These are phyloP conservation scores for Aureobasidium leucospermi DNA, from an alignment of 2,329 filamentous ascomycete species.

Conservation along the genomic window DNA sequence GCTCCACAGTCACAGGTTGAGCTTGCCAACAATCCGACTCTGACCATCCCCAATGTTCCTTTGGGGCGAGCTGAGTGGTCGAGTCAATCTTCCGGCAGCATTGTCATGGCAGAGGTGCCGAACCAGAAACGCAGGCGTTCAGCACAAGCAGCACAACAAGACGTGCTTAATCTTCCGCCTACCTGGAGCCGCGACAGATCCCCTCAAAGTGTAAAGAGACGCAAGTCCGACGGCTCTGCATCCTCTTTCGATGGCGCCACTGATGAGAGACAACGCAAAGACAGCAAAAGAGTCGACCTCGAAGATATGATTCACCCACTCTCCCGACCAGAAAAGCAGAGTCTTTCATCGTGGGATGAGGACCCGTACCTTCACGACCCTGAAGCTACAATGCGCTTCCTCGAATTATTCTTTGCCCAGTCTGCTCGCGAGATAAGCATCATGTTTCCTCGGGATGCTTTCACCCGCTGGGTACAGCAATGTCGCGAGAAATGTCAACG, in stretches of 20 bases:
- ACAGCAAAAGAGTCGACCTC: slow-evolving; percentile 11
- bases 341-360: slow-evolving; percentile 34
- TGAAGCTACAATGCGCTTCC: slow-evolving; percentile 42
- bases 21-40: not conserved
- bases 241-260: not conserved
- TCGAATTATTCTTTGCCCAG: slow-evolving; percentile 52
- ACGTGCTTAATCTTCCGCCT: slow-evolving; percentile 14
- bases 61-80: slow-evolving; percentile 8
- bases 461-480: slow-evolving; percentile 51
- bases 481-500: slow-evolving; percentile 23
- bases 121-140: slow-evolving; percentile 11
- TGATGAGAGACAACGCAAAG: slow-evolving; percentile 11
- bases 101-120: not conserved
- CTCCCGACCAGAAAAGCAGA: slow-evolving; percentile 23
- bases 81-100: slow-evolving; percentile 5
- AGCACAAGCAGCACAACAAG: slow-evolving; percentile 12
- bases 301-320: slow-evolving; percentile 19
- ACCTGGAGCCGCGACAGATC: not conserved
- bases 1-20: slow-evolving; percentile 23
- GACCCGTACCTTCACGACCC: slow-evolving; percentile 50
- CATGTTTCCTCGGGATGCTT: slow-evolving; percentile 49
- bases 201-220: not conserved
- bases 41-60: not conserved
- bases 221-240: slow-evolving; percentile 7
- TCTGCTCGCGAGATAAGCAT: slow-evolving; percentile 48